These are phyloP conservation scores for Rosa persica DNA, from an alignment of 306 rosid genomes.

Conservation along the genomic window DNA sequence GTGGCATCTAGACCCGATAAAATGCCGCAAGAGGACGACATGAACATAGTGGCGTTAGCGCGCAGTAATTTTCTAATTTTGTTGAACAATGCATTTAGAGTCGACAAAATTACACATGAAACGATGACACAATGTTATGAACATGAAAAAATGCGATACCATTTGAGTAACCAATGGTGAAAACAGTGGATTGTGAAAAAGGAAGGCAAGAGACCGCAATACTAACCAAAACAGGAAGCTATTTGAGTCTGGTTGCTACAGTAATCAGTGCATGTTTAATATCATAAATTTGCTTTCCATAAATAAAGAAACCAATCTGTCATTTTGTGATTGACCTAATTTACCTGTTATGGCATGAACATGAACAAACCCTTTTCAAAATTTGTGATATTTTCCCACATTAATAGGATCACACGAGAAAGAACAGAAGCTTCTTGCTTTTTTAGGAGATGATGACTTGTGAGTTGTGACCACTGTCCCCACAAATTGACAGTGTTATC, in stretches of 20 bases:
- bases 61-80: no score
- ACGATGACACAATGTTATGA: no score
- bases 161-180: no score
- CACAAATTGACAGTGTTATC: not conserved
- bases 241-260: no score
- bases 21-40: no score
- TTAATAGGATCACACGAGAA: not conserved
- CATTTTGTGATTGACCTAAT: not conserved
- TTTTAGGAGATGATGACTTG: not conserved
- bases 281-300: not conserved
- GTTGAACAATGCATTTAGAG: no score
- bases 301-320: not conserved
- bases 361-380: not conserved
- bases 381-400: not conserved
- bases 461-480: conserved; percentile 5
- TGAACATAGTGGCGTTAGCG: no score
- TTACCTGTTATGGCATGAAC: not conserved
- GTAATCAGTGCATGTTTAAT: no score
- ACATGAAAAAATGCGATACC: no score
- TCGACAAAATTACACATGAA: no score
- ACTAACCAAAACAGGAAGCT: not conserved
- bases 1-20: not conserved
- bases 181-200: not conserved
- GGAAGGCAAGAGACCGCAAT: not conserved
- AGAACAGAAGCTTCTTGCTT: not conserved